A percentile compares a stretch with the other conserved stretches of the same genome.
Evolutionary conservation across 176 grass and related monocot species (phyloP).

Genomic region (Alloteropsis semialata): DNA sequence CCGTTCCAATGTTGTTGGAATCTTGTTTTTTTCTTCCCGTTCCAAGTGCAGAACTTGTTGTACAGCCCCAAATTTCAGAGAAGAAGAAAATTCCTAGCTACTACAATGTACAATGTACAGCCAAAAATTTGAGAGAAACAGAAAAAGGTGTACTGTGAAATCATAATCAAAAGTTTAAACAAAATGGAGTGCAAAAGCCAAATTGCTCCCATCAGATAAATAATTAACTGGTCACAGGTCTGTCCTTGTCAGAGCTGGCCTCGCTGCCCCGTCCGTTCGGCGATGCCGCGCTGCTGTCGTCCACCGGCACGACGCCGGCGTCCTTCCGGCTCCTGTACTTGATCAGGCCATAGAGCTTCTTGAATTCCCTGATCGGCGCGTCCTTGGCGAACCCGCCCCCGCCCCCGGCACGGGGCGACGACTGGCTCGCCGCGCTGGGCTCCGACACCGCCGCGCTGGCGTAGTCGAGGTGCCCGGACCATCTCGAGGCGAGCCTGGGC

Average conservation of each 20-base stretch:
- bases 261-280: constrained; percentile 38
- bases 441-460: constrained; percentile 1
- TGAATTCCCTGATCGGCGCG: constrained; percentile 70
- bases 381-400: constrained; percentile 52
- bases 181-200: background rate
- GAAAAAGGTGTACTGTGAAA: too few relatives aligned
- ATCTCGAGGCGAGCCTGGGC: constrained; percentile 27
- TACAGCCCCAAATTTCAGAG: too few relatives aligned
- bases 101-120: background rate
- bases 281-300: constrained; percentile 37
- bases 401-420: constrained; percentile 18
- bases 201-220: background rate
- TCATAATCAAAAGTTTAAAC: background rate
- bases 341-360: constrained; percentile 88
- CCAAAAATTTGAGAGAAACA: background rate
- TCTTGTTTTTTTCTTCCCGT: too few relatives aligned
- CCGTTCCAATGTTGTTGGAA: background rate
- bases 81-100: too few relatives aligned
- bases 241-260: constrained; percentile 32
- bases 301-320: constrained; percentile 40
- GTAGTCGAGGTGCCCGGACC: constrained; percentile 36
- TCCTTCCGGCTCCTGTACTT: constrained; percentile 87
- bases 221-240: constrained; percentile 36
- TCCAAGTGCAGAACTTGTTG: background rate
- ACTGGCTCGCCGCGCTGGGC: background rate